Evolutionary conservation across 345 rosid species (phyloP).

Genomic region (Dipteronia dyeriana): DNA sequence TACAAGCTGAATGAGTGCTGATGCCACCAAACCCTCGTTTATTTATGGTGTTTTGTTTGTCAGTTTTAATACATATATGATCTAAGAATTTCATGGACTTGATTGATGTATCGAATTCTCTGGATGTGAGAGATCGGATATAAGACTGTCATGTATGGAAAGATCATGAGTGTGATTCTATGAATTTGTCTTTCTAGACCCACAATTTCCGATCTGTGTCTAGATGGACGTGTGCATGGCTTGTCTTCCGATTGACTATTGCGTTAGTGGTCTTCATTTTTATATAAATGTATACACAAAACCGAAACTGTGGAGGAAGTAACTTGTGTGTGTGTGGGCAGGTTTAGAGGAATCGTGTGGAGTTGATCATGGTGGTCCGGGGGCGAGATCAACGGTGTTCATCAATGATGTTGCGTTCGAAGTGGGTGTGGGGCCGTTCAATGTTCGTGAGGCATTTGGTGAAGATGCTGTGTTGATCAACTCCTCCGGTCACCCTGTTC

Average conservation of each 20-base stretch:
- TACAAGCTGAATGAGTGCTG: too few species aligned
- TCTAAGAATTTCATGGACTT: constrained; percentile 10
- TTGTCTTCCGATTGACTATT: constrained; percentile 27
- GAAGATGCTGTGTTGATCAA: constrained; percentile 71
- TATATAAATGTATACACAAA: not conserved
- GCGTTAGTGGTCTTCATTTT: constrained; percentile 6
- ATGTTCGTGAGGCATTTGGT: constrained; percentile 85
- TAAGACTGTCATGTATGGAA: constrained; percentile 3
- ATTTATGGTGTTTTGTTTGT: not conserved
- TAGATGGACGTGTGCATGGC: constrained; percentile 53
- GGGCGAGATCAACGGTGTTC: constrained; percentile 58
- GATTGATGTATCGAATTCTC: constrained; percentile 22
- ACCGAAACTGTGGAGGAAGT: not conserved
- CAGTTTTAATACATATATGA: not conserved
- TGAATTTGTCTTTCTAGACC: constrained; percentile 7
- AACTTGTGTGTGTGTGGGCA: constrained; percentile 19
- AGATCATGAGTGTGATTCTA: constrained; percentile 8
- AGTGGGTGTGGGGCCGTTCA: constrained; percentile 66
- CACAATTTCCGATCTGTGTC: constrained; percentile 26
- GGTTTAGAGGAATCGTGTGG: constrained; percentile 31
- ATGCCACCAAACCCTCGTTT: too few species aligned
- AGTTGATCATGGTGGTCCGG: constrained; percentile 17
- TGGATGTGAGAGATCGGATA: not conserved
- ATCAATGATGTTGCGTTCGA: constrained; percentile 91
- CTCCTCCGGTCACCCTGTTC: constrained; percentile 78